Evolutionary conservation across 345 rosid species (phyloP), one percentile per base, ranked within the genome.

Genomic region (Citrus glauca): DNA sequence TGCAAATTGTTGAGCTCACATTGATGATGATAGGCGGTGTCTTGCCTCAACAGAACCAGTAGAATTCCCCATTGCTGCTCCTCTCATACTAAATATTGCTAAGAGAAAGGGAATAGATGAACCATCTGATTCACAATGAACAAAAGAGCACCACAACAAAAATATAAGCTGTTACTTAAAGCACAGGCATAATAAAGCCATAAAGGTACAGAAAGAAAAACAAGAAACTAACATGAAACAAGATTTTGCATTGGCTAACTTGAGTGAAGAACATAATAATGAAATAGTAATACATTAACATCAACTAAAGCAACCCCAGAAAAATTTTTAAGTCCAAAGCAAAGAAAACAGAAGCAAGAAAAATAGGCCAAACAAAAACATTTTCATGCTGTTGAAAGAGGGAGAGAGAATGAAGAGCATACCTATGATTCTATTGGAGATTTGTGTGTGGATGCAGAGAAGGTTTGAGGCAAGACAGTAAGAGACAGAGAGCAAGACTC

Each of bases 21-120:
- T 79, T 50, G 89, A 83, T 45, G 86, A 72, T 25, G 90, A 76
- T 67, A 85, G 76, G 4, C 90, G 78, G 60, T 87, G 85, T 66
- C 88, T 82, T 17, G 86, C 50, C 74, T 89, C 92, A 33, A 74
- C 40, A n/a, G 76, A 45, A 32, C 79, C 75, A 2, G 81, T 71
- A 13, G 82, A 69, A 48, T 77, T 84, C 2, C 84, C 88, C 87
- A 84, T 84, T 80, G 83, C 69, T 75, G 83, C 69, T 75, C 77
- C 82, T 69, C 85, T 81, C 80, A 76, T 78, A 57, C 81, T 75
- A 45, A 19, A 10, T 10, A 45, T 27, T 69, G 53, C 32, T 68
- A 59, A 33, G 76, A 56, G 45, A 64, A 32, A n/a, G n/a, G 57
- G 20, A 68, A 37, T 25, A 9, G 33, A 48, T 38, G 16, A 27